phyloP scores from a whole-genome alignment of 768 basidiomycete genomes.

The Boletus sp. region DNA sequence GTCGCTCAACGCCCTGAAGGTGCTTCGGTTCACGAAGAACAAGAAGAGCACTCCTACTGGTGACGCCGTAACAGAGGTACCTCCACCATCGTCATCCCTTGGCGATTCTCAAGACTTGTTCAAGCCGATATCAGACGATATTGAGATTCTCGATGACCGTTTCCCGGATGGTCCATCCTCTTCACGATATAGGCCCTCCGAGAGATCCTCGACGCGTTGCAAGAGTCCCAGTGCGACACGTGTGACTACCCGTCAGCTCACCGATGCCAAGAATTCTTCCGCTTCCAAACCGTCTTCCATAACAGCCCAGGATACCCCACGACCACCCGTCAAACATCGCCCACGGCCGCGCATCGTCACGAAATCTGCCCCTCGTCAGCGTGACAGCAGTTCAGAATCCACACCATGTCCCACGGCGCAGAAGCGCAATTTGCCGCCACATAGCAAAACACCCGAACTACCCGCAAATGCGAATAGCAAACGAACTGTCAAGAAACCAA shows the following conservation, averaged over 20 bases:
- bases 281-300: slow-evolving; percentile 1
- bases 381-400: slow-evolving; percentile 12
- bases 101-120: slow-evolving; percentile 22
- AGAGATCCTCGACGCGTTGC: slow-evolving; percentile 2
- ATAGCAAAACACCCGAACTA: slow-evolving; percentile 6
- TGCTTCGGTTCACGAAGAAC: slow-evolving; percentile 36
- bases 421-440: slow-evolving; percentile 1
- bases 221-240: background rate
- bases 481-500: slow-evolving; percentile 8
- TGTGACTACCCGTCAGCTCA: background rate
- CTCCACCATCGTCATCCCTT: slow-evolving; percentile 23
- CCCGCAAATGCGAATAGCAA: background rate
- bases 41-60: slow-evolving; percentile 9
- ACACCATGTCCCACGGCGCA: slow-evolving; percentile 14
- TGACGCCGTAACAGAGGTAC: slow-evolving; percentile 1
- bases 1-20: background rate
- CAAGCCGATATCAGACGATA: slow-evolving; percentile 19
- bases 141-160: slow-evolving; percentile 1
- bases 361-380: background rate
- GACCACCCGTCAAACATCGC: slow-evolving; percentile 4
- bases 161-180: background rate
- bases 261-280: background rate
- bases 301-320: background rate
- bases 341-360: slow-evolving; percentile 12
- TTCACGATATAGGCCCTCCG: background rate